Evolutionary conservation across 1,139 yeast genomes (phyloP).

Genomic region (Candida buenavistaensis): DNA sequence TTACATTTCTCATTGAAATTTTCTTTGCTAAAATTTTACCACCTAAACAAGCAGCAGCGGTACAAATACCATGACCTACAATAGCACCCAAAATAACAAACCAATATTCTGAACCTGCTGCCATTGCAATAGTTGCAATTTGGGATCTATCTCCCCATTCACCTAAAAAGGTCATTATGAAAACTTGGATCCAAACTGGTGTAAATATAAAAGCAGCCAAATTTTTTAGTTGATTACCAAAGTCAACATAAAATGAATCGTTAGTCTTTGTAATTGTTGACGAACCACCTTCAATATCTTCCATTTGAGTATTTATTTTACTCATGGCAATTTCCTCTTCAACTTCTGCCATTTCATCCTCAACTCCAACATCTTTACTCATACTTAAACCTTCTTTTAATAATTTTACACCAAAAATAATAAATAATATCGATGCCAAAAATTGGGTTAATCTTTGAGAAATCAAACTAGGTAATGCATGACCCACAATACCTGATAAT

Average conservation of each 20-base stretch:
- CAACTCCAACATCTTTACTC: slow-evolving; percentile 83
- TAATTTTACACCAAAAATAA: slow-evolving; percentile 80
- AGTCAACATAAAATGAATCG: slow-evolving; percentile 25
- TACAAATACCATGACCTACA: slow-evolving; percentile 87
- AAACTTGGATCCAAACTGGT: slow-evolving; percentile 93
- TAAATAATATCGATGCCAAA: slow-evolving; percentile 75
- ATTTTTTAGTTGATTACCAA: slow-evolving; percentile 41
- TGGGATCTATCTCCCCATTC: slow-evolving; percentile 99
- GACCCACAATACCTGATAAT: slow-evolving; percentile 88
- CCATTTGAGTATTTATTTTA: slow-evolving; percentile 52
- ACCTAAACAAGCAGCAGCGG: slow-evolving; percentile 89
- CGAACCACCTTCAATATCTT: slow-evolving; percentile 58
- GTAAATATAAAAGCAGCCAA: slow-evolving; percentile 68
- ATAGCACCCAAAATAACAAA: slow-evolving; percentile 86
- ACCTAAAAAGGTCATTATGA: slow-evolving; percentile 93
- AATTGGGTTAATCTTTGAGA: slow-evolving; percentile 80
- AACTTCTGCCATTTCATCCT: slow-evolving; percentile 93
- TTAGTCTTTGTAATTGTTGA: slow-evolving; percentile 15
- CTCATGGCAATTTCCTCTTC: slow-evolving; percentile 84
- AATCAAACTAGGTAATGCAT: slow-evolving; percentile 79
- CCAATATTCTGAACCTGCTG: slow-evolving; percentile 95
- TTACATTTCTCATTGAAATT: slow-evolving; percentile 88
- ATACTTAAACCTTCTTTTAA: slow-evolving; percentile 78
- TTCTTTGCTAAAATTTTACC: slow-evolving; percentile 88
- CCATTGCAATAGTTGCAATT: slow-evolving; percentile 97